phyloP scores from a whole-genome alignment of 371 early-diverging fungal species.

The Syncephalis plumigaleata region DNA sequence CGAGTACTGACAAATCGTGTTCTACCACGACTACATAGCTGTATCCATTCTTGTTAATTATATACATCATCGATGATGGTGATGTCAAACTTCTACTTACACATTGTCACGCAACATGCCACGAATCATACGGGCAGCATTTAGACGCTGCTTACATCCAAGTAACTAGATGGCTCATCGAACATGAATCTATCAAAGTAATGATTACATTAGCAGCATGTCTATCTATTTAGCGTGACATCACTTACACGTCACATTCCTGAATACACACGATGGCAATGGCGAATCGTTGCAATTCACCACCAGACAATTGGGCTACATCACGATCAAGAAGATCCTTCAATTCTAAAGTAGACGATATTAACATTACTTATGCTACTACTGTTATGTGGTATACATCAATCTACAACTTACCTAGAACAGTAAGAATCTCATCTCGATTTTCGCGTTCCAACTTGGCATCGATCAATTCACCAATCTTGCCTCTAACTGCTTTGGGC shows the following conservation, averaged over 20 bases:
- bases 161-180: constrained; percentile 98
- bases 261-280: constrained; percentile 85
- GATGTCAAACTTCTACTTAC: constrained; percentile 10
- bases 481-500: constrained; percentile 74
- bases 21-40: constrained; percentile 97
- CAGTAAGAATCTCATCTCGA: constrained; percentile 49
- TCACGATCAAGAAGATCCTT: constrained; percentile 78
- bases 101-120: constrained; percentile 47
- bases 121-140: constrained; percentile 92
- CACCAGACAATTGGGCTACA: constrained; percentile 91
- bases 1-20: constrained; percentile 99
- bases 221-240: too few species aligned
- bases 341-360: constrained; percentile 37
- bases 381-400: too few species aligned
- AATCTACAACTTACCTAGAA: constrained; percentile 36
- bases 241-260: constrained; percentile 69
- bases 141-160: constrained; percentile 99
- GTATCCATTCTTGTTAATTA: neutral
- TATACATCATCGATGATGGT: neutral
- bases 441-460: constrained; percentile 62
- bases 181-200: constrained; percentile 85
- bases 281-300: constrained; percentile 98
- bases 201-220: too few species aligned
- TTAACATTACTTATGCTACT: too few species aligned
- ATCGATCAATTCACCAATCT: constrained; percentile 59